A percentile compares a stretch with the other conserved stretches of the same genome.
Conservation (phyloP, 2,329 filamentous ascomycete genomes). For the Pseudonectria buxi region DNA sequence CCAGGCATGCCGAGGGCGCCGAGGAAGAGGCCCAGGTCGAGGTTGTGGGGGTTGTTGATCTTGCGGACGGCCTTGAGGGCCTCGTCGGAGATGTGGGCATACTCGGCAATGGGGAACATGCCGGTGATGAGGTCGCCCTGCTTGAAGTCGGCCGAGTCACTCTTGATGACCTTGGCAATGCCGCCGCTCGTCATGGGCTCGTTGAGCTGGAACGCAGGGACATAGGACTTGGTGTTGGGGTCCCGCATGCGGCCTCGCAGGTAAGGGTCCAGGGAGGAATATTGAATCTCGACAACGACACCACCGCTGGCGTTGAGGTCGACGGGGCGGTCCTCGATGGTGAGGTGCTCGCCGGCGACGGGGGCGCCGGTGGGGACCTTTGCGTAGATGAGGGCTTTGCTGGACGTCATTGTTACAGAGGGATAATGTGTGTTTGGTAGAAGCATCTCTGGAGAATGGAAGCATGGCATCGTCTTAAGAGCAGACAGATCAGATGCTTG, state of each 20-base stretch:
- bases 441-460: no score
- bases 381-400: slow-evolving; percentile 73
- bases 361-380: slow-evolving; percentile 60
- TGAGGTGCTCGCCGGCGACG: slow-evolving; percentile 63
- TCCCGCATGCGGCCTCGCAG: slow-evolving; percentile 73
- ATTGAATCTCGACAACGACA: slow-evolving; percentile 64
- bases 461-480: no score
- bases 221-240: slow-evolving; percentile 54
- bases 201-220: slow-evolving; percentile 45
- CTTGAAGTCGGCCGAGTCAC: slow-evolving; percentile 54
- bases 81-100: slow-evolving; percentile 46
- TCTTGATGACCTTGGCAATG: slow-evolving; percentile 65
- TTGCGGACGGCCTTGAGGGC: slow-evolving; percentile 39
- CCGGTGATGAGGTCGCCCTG: slow-evolving; percentile 60
- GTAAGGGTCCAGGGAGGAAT: slow-evolving; percentile 78
- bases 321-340: slow-evolving; percentile 58
- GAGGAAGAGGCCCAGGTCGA: slow-evolving; percentile 62
- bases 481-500: no score
- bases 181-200: slow-evolving; percentile 57
- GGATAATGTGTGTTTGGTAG: neutral
- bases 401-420: slow-evolving; percentile 34
- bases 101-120: slow-evolving; percentile 59
- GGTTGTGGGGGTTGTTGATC: slow-evolving; percentile 61
- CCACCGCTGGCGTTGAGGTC: slow-evolving; percentile 56
- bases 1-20: slow-evolving; percentile 60